Evolutionary conservation across 2,329 filamentous ascomycete species (phyloP), one percentile per base, ranked within the genome.

Genomic region (Xylaria sp.): DNA sequence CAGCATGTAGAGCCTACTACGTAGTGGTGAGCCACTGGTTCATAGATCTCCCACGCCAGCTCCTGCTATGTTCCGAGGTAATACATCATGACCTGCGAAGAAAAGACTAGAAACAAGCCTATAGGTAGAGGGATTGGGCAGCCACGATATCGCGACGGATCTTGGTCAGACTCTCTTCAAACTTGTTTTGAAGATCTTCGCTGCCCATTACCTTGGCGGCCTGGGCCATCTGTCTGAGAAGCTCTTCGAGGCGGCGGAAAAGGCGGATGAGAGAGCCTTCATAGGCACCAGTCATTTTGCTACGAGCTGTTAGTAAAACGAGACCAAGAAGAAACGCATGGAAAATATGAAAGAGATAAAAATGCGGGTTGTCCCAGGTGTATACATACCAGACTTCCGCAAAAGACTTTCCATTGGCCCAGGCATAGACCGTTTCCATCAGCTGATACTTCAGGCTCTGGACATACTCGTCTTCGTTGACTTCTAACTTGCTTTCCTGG

Each of bases 201-300:
- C 92, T 98, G 76, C 96, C 96, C 96, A 99, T 99, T 72, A 98
- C 95, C 84, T 98, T 98, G 73, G 93, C 89, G 28, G 95, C 96
- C 82, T 98, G 93, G 18, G 92, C 95, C 88, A 98, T 97, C 81
- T 99, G 96, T 74, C 96, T 89, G 44, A 99, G 85, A 67, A 98
- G 86, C 82, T 99, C 96, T 82, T 99, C 96, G 39, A 99, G 86
- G 23, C 96, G 92, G 64, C 96, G 92, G 89, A 99, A 99, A 48
- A 98, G 90, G 58, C 96, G 94, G 76, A 99, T 98, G 70, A 99
- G 85, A 68, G 94, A 98, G 69, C 96, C 96, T 84, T 99, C 96
- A 81, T 98, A 99, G 34, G 95, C 93, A 76, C 98, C 95, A 34
- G 96, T 98, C 94, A 99, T 98, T 93, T 97, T 97, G 83, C 95